Evolutionary conservation across 331 rosid species (phyloP).

Genomic region (Telfairia occidentalis): DNA sequence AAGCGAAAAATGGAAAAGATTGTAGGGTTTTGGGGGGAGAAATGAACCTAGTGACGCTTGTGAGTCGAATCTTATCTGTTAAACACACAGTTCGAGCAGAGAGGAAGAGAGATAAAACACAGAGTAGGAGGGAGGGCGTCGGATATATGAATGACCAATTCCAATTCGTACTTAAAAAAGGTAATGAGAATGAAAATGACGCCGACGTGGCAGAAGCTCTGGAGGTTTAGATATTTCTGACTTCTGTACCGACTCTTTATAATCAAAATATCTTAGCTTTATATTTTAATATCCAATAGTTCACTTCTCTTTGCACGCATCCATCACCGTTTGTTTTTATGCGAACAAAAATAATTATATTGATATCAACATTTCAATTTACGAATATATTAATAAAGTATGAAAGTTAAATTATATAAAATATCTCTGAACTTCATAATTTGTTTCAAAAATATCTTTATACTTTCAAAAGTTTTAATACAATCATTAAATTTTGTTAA

Average conservation of each 20-base stretch:
- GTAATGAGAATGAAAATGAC: background rate
- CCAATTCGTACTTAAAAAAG: background rate
- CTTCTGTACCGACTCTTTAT: no score
- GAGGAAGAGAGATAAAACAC: background rate
- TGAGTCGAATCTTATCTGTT: background rate
- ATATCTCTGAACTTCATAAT: no score
- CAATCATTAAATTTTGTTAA: no score
- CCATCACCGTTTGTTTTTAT: no score
- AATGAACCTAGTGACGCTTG: background rate
- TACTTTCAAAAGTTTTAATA: no score
- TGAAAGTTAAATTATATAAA: no score
- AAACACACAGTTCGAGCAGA: background rate
- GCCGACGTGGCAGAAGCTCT: constrained; percentile 5
- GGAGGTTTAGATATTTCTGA: constrained; percentile 4
- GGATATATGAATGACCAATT: background rate
- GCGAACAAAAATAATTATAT: no score
- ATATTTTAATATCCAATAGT: background rate
- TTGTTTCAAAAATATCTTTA: no score
- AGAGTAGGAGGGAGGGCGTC: no score
- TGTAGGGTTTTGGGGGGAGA: background rate
- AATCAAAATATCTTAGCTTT: background rate
- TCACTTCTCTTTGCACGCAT: no score
- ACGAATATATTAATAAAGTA: no score
- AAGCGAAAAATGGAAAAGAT: background rate
- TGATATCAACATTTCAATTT: no score